A percentile compares a stretch with the other conserved stretches of the same genome.
Evolutionary conservation across 2,329 filamentous ascomycete species (phyloP).

Genomic region (Aspergillus carbonarius): DNA sequence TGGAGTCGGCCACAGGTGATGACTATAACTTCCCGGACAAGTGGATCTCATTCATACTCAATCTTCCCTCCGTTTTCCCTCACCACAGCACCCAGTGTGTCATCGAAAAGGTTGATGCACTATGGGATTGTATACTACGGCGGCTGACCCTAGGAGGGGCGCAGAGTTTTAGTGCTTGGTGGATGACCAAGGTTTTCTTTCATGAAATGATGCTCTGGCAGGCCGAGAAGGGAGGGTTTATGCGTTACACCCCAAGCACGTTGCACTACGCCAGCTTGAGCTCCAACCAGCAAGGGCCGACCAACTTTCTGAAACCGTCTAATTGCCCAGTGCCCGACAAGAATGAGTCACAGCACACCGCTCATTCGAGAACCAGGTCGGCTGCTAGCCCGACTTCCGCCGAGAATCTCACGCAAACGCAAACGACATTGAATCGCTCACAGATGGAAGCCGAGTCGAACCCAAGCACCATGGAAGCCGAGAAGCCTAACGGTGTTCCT

Average conservation of each 20-base stretch:
- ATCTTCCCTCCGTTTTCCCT: slow-evolving; percentile 40
- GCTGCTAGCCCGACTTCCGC: slow-evolving; percentile 17
- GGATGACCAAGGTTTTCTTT: slow-evolving; percentile 88
- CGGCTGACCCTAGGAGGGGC: slow-evolving; percentile 46
- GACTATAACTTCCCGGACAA: slow-evolving; percentile 51
- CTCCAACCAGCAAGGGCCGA: slow-evolving; percentile 23
- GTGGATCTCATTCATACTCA: slow-evolving; percentile 48
- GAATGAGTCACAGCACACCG: slow-evolving; percentile 17
- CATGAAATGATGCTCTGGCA: slow-evolving; percentile 93
- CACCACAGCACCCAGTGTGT: slow-evolving; percentile 46
- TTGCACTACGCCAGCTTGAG: slow-evolving; percentile 29
- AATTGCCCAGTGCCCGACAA: slow-evolving; percentile 14
- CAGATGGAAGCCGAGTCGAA: slow-evolving; percentile 23
- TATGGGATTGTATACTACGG: slow-evolving; percentile 47
- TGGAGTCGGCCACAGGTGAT: slow-evolving; percentile 36
- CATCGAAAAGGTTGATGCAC: slow-evolving; percentile 43
- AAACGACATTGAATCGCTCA: slow-evolving; percentile 15
- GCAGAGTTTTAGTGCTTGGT: slow-evolving; percentile 50
- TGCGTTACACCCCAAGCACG: slow-evolving; percentile 53
- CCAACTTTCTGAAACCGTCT: slow-evolving; percentile 24
- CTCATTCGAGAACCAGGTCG: slow-evolving; percentile 23
- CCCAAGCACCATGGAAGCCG: slow-evolving; percentile 30
- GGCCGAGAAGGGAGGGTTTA: slow-evolving; percentile 85
- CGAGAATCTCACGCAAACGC: slow-evolving; percentile 18
- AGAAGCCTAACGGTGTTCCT: slow-evolving; percentile 47